Evolutionary conservation across 768 basidiomycete species (phyloP).

Genomic region (Lepiota brunneoincarnata): DNA sequence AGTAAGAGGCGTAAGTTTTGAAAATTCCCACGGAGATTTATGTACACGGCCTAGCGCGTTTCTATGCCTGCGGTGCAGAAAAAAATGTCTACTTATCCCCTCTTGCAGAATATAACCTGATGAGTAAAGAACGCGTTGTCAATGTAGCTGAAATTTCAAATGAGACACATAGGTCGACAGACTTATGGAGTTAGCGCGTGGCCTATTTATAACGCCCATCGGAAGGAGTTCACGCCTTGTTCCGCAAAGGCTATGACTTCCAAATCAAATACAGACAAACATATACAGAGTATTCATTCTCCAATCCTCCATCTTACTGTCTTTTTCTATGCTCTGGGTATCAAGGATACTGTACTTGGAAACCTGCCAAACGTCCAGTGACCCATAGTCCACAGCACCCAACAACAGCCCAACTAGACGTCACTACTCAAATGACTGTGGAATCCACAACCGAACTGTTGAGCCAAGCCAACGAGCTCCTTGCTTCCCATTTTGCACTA

Average conservation of each 20-base stretch:
- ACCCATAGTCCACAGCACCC: background rate
- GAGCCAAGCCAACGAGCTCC: conserved; percentile 60
- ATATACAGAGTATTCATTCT: background rate
- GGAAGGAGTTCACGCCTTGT: too few species aligned
- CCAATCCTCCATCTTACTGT: background rate
- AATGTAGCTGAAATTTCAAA: background rate
- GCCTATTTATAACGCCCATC: too few species aligned
- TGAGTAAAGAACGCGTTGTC: background rate
- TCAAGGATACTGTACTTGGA: background rate
- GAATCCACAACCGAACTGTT: conserved; percentile 47
- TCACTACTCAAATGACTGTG: conserved; percentile 4
- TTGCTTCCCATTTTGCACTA: conserved; percentile 59
- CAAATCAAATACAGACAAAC: conserved; percentile 6
- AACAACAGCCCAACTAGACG: background rate
- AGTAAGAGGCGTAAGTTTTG: background rate
- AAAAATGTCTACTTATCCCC: too few species aligned
- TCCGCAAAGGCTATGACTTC: background rate
- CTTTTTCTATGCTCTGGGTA: background rate
- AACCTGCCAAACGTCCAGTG: too few species aligned
- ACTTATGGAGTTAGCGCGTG: too few species aligned
- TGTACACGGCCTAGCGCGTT: background rate
- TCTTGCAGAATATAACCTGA: background rate
- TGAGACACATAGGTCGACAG: background rate
- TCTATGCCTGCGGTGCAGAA: too few species aligned
- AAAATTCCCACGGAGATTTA: conserved; percentile 6